phyloP scores from a whole-genome alignment of 2,329 filamentous ascomycete species.

The Passalora sequoiae region DNA sequence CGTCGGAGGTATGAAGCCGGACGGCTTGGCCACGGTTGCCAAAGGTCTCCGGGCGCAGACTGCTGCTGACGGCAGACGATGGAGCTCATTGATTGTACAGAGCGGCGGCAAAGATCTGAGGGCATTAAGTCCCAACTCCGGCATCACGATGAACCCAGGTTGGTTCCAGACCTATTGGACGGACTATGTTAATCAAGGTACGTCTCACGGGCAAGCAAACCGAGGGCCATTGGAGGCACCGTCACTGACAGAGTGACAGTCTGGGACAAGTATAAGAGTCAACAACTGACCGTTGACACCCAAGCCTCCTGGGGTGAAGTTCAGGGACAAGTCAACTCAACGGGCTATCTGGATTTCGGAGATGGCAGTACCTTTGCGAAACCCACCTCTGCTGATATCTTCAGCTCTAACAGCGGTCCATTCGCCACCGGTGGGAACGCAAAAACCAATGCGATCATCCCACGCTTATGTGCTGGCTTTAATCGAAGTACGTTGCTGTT shows the following conservation, averaged over 20 bases:
- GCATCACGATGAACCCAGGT: conserved; percentile 41
- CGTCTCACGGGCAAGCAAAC: no score
- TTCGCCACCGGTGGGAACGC: conserved; percentile 46
- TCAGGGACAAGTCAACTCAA: conserved; percentile 38
- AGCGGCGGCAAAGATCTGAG: conserved; percentile 37
- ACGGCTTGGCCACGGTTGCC: conserved; percentile 55
- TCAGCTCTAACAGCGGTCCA: conserved; percentile 60
- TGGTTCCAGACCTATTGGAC: conserved; percentile 51
- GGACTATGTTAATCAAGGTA: conserved; percentile 43
- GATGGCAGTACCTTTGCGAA: conserved; percentile 50
- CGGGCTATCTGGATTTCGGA: conserved; percentile 40
- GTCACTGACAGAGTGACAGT: no score
- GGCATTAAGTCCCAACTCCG: conserved; percentile 43
- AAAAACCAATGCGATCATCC: conserved; percentile 56
- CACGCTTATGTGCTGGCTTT: conserved; percentile 69
- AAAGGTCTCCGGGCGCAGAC: conserved; percentile 53
- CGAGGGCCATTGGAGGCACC: no score
- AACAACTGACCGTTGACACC: conserved; percentile 57
- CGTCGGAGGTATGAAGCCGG: conserved; percentile 55
- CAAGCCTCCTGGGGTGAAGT: conserved; percentile 53
- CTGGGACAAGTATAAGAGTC: conserved; percentile 44
- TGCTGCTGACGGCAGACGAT: conserved; percentile 52
- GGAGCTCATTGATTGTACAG: conserved; percentile 55
- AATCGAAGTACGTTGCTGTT: conserved; percentile 65
- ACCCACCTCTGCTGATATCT: conserved; percentile 59